Evolutionary conservation across 1,139 yeast species (phyloP).

Genomic region (Meyerozyma smithsonii): DNA sequence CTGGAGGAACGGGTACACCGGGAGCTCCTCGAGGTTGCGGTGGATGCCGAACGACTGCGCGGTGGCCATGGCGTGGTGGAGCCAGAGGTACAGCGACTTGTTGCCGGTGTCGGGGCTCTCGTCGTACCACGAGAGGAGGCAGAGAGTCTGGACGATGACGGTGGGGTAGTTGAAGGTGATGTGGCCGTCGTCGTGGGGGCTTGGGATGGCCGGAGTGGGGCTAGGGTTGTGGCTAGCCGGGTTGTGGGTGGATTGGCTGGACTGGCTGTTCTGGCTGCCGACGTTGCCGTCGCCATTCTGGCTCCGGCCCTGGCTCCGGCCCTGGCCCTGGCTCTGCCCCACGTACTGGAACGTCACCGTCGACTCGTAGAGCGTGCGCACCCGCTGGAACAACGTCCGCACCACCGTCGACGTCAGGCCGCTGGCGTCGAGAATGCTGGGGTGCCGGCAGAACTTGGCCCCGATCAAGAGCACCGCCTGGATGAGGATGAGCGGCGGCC

Average conservation of each 20-base stretch:
- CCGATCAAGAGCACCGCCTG: slow-evolving; percentile 13
- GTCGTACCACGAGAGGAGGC: slow-evolving; percentile 13
- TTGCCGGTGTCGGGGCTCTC: slow-evolving; percentile 11
- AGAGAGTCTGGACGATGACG: slow-evolving; percentile 9
- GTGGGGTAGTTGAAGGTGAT: slow-evolving; percentile 12
- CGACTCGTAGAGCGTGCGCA: slow-evolving; percentile 11
- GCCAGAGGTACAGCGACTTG: slow-evolving; percentile 9
- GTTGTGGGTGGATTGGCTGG: too few species aligned
- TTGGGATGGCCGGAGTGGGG: too few species aligned
- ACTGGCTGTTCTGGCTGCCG: too few species aligned
- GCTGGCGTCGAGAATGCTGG: slow-evolving; percentile 11
- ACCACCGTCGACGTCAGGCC: slow-evolving; percentile 7
- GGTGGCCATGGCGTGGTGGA: slow-evolving; percentile 8
- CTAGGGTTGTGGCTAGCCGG: too few species aligned
- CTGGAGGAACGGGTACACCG: slow-evolving; percentile 3
- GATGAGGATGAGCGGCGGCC: slow-evolving; percentile 13
- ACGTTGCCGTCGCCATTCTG: too few species aligned
- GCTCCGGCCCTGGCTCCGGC: too few species aligned
- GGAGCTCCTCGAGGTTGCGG: slow-evolving; percentile 7
- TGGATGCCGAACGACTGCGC: slow-evolving; percentile 12
- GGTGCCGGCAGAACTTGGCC: slow-evolving; percentile 10
- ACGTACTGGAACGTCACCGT: slow-evolving; percentile 11
- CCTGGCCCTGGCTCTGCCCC: too few species aligned
- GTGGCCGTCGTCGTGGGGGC: slow-evolving; percentile 14
- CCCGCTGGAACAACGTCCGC: slow-evolving; percentile 8